Base-by-base conservation (phyloP, 176 grass and related monocot species). In the Miscanthus lutarioriparius region DNA sequence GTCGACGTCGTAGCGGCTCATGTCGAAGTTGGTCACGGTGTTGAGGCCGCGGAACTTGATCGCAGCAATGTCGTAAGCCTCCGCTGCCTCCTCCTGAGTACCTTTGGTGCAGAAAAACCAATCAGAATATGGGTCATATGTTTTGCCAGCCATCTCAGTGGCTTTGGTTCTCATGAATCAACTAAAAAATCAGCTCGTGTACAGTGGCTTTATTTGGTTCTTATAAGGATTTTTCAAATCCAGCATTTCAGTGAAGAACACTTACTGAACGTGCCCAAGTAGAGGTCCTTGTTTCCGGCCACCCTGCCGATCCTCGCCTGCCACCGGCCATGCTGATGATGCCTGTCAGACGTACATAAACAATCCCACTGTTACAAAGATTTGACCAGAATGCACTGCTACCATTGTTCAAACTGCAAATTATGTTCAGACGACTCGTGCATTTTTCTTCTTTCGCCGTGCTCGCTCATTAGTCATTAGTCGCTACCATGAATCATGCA, bases 211-310 rank as follows among this genome's bases (percentile, higher is more conserved):
- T n/a, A n/a, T n/a, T n/a, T 33, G 44, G 63, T 64, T 16, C 38
- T 14, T 22, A 40, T 2, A 22, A 71, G 47, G 35, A 41, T 43
- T 73, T 73, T 19, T 25, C 7, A 76, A 58, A 82, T 70, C 54
- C 6, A 11, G 25, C 49, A 32, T 79, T 28, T 43, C 22, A 22
- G 65, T 54, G 38, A 59, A 89, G 66, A 76, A 48, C 35, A 80
- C 86, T 86, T 79, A 97, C 95, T 94, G 84, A 97, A 97, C 70
- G 95, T 97, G 65, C 95, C 95, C 27, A 97, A 48, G 85, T 97
- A 97, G 68, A 97, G 92, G 78, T 97, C 95, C 75, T 97, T 97
- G 92, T 97, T 97, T 89, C 95, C 95, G 16, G 95, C 92, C 33
- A 97, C 92, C 82, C 95, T 87, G 85, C 95, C 95, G 75, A 97